Percentiles rank a stretch among this genome's conserved stretches.
These are phyloP conservation scores for Caryopteris hybrid DNA, from an alignment of 305 asterid species.

Conservation along the genomic window DNA sequence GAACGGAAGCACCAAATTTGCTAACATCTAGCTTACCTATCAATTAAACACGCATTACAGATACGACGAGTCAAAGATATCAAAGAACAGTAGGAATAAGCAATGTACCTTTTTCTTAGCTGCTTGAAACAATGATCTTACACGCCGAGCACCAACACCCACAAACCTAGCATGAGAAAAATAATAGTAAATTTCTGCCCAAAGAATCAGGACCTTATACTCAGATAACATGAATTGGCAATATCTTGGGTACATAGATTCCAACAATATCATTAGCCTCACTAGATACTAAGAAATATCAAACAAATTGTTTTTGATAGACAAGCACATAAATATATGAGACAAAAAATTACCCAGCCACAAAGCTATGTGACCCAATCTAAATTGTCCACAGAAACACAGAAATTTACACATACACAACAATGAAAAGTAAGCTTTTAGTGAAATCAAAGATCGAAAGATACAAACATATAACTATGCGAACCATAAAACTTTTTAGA, in stretches of 20 bases:
- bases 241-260: background rate
- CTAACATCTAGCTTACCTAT: background rate
- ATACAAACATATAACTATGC: background rate
- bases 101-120: constrained; percentile 85
- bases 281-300: background rate
- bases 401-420: constrained; percentile 1
- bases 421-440: background rate
- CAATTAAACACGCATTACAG: background rate
- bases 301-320: no score
- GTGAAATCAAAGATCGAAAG: background rate
- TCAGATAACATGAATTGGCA: constrained; percentile 1
- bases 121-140: constrained; percentile 95
- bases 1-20: background rate
- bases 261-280: background rate
- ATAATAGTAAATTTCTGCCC: constrained; percentile 6
- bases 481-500: background rate
- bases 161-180: constrained; percentile 67
- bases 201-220: background rate
- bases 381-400: no score
- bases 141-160: constrained; percentile 99
- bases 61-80: background rate
- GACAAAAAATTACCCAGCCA: no score
- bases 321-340: no score
- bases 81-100: background rate
- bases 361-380: no score